A percentile compares a stretch with the other conserved stretches of the same genome.
phyloP scores from a whole-genome alignment of 1,284 basidiomycete genomes.

The Ceratobasidium sp. region DNA sequence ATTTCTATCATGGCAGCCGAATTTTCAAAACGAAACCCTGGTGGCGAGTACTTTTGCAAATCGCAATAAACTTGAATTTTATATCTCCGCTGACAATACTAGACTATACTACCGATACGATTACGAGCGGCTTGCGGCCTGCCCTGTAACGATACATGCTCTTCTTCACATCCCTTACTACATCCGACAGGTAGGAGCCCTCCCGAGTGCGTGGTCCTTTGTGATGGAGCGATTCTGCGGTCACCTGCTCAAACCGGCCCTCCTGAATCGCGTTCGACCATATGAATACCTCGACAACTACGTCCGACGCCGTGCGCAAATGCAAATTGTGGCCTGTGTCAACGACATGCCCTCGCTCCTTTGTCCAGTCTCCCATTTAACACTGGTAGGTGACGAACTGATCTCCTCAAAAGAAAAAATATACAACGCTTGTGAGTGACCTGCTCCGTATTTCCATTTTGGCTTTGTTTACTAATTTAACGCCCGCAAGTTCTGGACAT shows the following conservation, averaged over 20 bases:
- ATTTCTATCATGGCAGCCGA: no score
- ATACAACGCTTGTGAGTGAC: not conserved
- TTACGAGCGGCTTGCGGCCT: not conserved
- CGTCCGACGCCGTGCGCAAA: slow-evolving; percentile 1
- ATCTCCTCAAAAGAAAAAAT: not conserved
- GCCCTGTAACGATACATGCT: slow-evolving; percentile 12
- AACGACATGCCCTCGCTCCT: not conserved
- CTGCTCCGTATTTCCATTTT: no score
- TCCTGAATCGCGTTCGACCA: not conserved
- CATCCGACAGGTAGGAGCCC: slow-evolving; percentile 1
- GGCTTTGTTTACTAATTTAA: no score
- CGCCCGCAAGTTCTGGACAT: not conserved
- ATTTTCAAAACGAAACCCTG: no score
- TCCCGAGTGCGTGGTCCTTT: not conserved
- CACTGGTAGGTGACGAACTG: not conserved
- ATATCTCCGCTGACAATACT: not conserved
- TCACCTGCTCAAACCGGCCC: not conserved
- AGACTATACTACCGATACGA: slow-evolving; percentile 22
- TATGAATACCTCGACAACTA: not conserved
- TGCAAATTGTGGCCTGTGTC: not conserved
- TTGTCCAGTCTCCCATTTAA: not conserved
- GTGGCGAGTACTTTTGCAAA: no score
- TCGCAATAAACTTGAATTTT: not conserved
- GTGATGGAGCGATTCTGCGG: slow-evolving; percentile 9
- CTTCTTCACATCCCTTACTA: slow-evolving; percentile 8